Base-by-base conservation (phyloP, 192 early-diverging fungal species). In the Cladochytrium replicatum region DNA sequence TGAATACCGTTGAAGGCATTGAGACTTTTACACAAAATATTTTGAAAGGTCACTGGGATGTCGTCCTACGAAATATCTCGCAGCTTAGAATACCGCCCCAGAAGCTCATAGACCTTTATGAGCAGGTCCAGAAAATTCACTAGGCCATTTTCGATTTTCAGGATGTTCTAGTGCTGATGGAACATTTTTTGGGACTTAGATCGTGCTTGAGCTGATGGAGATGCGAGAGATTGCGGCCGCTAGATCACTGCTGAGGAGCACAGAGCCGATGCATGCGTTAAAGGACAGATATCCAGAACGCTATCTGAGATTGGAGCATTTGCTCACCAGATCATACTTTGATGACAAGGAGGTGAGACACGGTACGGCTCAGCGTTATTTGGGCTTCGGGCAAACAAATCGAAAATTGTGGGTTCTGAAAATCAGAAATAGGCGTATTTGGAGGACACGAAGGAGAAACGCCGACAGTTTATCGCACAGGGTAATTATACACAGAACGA, bases 1-100 rank as follows among this genome's bases (percentile, higher is more conserved):
- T 97, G 4, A 94, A 93, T 64, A 87, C 89, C 0, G 86, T 94
- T 13, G 93, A 94, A 50, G 85, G 74, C 46, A 57, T 85, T 6
- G 79, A 82, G 32, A 40, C 54, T 6, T 92, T 97, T 47, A 72
- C 70, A 9, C 46, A 73, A 41, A 78, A 89, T 50, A 86, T 97
- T 31, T 47, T 74, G 28, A 65, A 81, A 41, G 93, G 91, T 1
- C 67, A 75, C 37, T 97, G 93, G 91, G 93, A 93, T 45, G 67
- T 57, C 19, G 91, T 97, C 6, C 66, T 94, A 3, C 66, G 71
- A 29, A 85, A 81, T 19, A 67, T 85, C 11, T 68, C 76, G 17
- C 77, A 77, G 34, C 69, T 89, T 1, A 78, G 69, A 29, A 63
- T 92, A 5, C 69, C 84, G 7, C 71, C 70, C 15, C 65, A 69